Conservation (phyloP, 108 stramenopile genomes). For the Fistulifera pelliculosa region DNA sequence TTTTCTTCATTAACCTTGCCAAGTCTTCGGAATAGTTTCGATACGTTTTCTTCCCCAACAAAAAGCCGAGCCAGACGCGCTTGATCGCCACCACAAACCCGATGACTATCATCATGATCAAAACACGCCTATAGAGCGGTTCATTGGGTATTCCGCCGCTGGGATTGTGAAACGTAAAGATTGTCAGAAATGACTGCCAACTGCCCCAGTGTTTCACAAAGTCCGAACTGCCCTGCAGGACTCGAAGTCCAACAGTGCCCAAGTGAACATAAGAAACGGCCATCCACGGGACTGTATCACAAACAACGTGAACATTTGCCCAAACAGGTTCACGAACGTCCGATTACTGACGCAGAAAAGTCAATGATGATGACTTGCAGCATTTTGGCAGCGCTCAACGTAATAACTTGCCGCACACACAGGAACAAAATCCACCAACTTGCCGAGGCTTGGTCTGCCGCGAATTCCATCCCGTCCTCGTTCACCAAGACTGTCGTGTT, state of each 20-base stretch:
- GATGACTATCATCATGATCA: slow-evolving; percentile 30
- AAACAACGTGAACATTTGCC: slow-evolving; percentile 21
- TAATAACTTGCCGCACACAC: slow-evolving; percentile 27
- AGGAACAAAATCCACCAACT: slow-evolving; percentile 37
- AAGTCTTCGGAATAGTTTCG: slow-evolving; percentile 34
- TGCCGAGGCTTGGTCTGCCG: slow-evolving; percentile 10
- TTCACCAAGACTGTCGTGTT: slow-evolving; percentile 10
- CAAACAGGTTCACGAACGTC: slow-evolving; percentile 14
- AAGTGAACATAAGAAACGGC: slow-evolving; percentile 30
- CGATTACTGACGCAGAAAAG: slow-evolving; percentile 21
- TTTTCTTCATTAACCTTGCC: slow-evolving; percentile 50
- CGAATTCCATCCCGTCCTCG: neutral
- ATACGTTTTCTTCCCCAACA: slow-evolving; percentile 39
- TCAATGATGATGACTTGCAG: slow-evolving; percentile 28
- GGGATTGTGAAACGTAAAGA: slow-evolving; percentile 32
- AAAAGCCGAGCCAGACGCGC: slow-evolving; percentile 49
- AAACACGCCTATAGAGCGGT: slow-evolving; percentile 9
- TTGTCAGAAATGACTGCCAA: slow-evolving; percentile 20
- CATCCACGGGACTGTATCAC: slow-evolving; percentile 39
- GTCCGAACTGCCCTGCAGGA: slow-evolving; percentile 18
- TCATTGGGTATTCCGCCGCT: slow-evolving; percentile 18
- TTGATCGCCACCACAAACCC: slow-evolving; percentile 40
- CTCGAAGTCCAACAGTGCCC: slow-evolving; percentile 27
- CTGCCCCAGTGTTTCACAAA: slow-evolving; percentile 33
- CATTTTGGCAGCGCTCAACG: slow-evolving; percentile 15